Evolutionary conservation across 2,329 filamentous ascomycete genomes (phyloP), one percentile per base, ranked within the genome.

Genomic region (Polychaeton citri): DNA sequence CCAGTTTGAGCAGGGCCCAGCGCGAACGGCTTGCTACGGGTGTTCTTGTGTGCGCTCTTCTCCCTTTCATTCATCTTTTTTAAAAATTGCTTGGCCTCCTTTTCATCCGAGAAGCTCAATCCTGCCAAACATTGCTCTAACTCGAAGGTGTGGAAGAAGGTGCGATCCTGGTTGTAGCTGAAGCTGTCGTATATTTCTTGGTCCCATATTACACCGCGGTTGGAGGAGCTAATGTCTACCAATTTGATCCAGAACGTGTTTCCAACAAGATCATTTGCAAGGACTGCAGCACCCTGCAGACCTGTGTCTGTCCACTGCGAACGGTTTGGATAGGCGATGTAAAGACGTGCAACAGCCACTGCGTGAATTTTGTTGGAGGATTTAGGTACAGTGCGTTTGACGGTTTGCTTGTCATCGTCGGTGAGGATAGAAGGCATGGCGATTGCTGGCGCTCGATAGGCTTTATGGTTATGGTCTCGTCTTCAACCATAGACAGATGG

Each of bases 61-160:
- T 96, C 87, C 45, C 87, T 73, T 55, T 95, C 87, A 49, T 90
- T 80, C 73, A 98, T 83, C 68, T 95, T 96, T 71, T 95, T 94
- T 61, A 87, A 79, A 64, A 98, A 96, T 40, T 84, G 82, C 63
- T 84, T 92, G 21, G 90, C 90, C 64, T 98, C 90, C 62, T 95
- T 96, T 66, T 96, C 90, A 59, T 96, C 90, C 42, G 81, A 78
- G 53, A 98, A 98, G 17, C 85, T 94, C 41, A 98, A 65, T 1
- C 79, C 90, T 5, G 86, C 90, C 41, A 92, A 65, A 52, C 86
- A 96, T 44, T 92, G 78, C 61, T 96, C 87, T 38, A 94, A 72
- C 64, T 98, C 90, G 57, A 98, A 98, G 5, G 84, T 86, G 62
- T 96, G 87, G 63, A 98, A 98, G 64, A 95, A 98, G 41, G 84